Conservation (phyloP, 805 yeast genomes). For the Metschnikowia lunata region DNA sequence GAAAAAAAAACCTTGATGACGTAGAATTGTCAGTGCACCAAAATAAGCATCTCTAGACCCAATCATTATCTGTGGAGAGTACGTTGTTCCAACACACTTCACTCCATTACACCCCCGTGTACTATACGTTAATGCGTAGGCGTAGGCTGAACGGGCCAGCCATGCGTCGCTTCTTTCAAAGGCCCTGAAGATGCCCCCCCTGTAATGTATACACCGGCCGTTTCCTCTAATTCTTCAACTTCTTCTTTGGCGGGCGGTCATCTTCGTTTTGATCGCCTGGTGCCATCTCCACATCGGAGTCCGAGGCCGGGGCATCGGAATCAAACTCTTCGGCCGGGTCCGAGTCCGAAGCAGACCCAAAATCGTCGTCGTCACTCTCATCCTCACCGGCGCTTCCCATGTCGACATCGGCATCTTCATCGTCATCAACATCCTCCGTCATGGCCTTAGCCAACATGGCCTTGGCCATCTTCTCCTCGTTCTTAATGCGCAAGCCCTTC, state of each 20-base stretch:
- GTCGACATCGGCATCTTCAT: slow-evolving; percentile 44
- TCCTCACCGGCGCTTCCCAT: slow-evolving; percentile 77
- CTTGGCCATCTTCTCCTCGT: slow-evolving; percentile 87
- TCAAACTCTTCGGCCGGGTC: slow-evolving; percentile 85
- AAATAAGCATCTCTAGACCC: no score
- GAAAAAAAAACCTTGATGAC: no score
- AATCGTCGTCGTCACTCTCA: slow-evolving; percentile 85
- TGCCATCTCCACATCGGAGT: slow-evolving; percentile 21
- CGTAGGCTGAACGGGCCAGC: no score
- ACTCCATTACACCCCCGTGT: no score
- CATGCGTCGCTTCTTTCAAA: no score
- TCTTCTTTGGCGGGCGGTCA: slow-evolving; percentile 33
- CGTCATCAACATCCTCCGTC: slow-evolving; percentile 56
- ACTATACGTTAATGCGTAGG: no score
- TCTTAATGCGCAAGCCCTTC: slow-evolving; percentile 75
- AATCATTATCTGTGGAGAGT: no score
- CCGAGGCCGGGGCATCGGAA: slow-evolving; percentile 50
- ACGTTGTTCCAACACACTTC: no score
- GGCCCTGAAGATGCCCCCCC: no score
- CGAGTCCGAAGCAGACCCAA: slow-evolving; percentile 56
- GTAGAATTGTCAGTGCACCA: no score
- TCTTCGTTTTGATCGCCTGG: slow-evolving; percentile 15
- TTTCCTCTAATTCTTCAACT: no score
- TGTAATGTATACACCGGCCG: no score
- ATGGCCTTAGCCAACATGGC: slow-evolving; percentile 73